These are phyloP conservation scores for Cryphonectria carpinicola DNA, from an alignment of 2,329 filamentous ascomycete species.

Conservation along the genomic window DNA sequence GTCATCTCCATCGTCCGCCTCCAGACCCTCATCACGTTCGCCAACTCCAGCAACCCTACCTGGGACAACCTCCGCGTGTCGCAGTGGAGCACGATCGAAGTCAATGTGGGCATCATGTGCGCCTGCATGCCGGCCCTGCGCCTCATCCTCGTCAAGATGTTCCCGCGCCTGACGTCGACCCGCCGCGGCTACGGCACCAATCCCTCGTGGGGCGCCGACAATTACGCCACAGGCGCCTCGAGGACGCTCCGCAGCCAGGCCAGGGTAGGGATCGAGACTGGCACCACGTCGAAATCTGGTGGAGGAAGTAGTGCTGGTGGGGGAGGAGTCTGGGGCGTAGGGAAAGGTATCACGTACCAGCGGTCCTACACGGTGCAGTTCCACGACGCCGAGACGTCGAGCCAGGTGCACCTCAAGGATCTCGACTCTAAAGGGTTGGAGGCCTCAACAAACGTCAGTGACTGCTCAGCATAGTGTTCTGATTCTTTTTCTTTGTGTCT, in stretches of 20 bases:
- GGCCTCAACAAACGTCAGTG: constrained; percentile 26
- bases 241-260: constrained; percentile 11
- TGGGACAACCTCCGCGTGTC: constrained; percentile 38
- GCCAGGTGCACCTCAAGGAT: constrained; percentile 31
- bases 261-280: not conserved
- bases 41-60: constrained; percentile 38
- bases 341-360: constrained; percentile 28
- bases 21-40: constrained; percentile 37
- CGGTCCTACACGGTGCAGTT: constrained; percentile 30
- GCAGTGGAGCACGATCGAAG: constrained; percentile 41
- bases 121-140: constrained; percentile 40
- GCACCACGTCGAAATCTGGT: not conserved
- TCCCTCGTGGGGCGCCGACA: constrained; percentile 7
- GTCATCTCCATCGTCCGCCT: constrained; percentile 40
- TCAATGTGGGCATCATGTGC: constrained; percentile 41
- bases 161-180: constrained; percentile 32
- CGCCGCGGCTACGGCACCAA: constrained; percentile 20
- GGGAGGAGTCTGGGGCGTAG: not conserved
- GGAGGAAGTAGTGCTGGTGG: not conserved
- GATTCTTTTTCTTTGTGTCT: constrained; percentile 13
- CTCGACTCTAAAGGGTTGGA: constrained; percentile 29
- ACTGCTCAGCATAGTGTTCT: constrained; percentile 26
- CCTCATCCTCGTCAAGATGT: constrained; percentile 36
- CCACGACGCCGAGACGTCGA: constrained; percentile 30
- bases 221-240: constrained; percentile 5